Percentiles rank a stretch among this genome's conserved stretches.
Conservation (phyloP, 768 basidiomycete species). For the Psilocybe cubensis region DNA sequence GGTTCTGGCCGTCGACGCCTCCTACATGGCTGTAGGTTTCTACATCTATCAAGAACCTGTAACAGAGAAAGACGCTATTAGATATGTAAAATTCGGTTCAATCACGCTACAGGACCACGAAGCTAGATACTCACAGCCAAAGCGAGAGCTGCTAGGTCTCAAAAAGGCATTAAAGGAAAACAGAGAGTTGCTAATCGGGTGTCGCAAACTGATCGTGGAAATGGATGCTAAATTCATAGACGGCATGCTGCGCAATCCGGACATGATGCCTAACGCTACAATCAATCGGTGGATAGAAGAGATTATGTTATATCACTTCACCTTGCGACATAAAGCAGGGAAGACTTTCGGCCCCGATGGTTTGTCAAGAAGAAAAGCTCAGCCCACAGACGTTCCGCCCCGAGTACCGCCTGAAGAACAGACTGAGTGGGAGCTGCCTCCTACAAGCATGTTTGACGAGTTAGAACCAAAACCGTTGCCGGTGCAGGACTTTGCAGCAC, state of each 20-base stretch:
- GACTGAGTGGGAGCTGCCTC: background rate
- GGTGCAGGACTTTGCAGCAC: background rate
- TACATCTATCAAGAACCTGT: conserved; percentile 37
- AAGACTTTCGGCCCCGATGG: conserved; percentile 32
- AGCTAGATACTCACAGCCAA: conserved; percentile 38
- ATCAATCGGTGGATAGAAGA: conserved; percentile 40
- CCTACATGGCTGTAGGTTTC: conserved; percentile 34
- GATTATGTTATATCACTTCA: conserved; percentile 36
- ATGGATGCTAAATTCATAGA: conserved; percentile 35
- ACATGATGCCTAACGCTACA: conserved; percentile 32
- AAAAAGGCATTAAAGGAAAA: conserved; percentile 24
- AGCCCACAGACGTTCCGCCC: conserved; percentile 3
- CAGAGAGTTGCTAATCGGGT: conserved; percentile 22
- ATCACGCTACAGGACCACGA: conserved; percentile 39
- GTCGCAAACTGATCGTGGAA: conserved; percentile 33
- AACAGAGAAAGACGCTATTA: conserved; percentile 11
- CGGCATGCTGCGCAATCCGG: conserved; percentile 37
- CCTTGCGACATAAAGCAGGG: conserved; percentile 30
- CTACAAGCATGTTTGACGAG: background rate
- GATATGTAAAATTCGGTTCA: conserved; percentile 38
- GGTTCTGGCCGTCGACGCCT: conserved; percentile 40
- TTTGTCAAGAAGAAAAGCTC: conserved; percentile 23
- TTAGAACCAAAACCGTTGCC: conserved; percentile 12
- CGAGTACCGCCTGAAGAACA: background rate
- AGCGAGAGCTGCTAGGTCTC: conserved; percentile 42